Evolutionary conservation across 2,329 filamentous ascomycete genomes (phyloP).

Genomic region (Monilinia vaccinii-corymbosi): DNA sequence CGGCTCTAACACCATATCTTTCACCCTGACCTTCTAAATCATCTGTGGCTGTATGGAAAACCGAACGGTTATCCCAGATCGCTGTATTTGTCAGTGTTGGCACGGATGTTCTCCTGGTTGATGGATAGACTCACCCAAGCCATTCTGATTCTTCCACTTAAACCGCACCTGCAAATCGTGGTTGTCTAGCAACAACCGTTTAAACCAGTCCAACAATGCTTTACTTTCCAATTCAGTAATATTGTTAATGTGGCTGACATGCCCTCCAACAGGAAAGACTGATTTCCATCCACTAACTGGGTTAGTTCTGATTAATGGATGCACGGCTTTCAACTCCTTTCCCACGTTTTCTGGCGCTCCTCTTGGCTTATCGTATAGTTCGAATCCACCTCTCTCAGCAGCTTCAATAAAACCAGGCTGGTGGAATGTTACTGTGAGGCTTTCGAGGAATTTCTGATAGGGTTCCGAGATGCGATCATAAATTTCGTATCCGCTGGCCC

Average conservation of each 20-base stretch:
- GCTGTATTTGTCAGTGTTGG: slow-evolving; percentile 21
- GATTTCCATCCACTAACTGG: slow-evolving; percentile 50
- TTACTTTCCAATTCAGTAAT: slow-evolving; percentile 40
- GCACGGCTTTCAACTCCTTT: slow-evolving; percentile 38
- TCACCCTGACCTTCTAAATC: slow-evolving; percentile 42
- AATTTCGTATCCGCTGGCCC: slow-evolving; percentile 58
- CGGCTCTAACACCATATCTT: slow-evolving; percentile 38
- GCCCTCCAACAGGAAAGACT: slow-evolving; percentile 43
- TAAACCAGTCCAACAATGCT: slow-evolving; percentile 43
- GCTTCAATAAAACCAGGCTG: slow-evolving; percentile 42
- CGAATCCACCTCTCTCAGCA: slow-evolving; percentile 37
- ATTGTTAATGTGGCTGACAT: slow-evolving; percentile 42
- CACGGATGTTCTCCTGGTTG: no score
- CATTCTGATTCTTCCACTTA: slow-evolving; percentile 30
- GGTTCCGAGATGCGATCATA: slow-evolving; percentile 53
- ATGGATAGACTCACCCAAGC: slow-evolving; percentile 18
- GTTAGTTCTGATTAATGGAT: slow-evolving; percentile 48
- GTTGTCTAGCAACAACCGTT: slow-evolving; percentile 42
- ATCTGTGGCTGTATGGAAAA: slow-evolving; percentile 45
- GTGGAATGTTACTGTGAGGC: slow-evolving; percentile 45
- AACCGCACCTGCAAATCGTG: slow-evolving; percentile 45
- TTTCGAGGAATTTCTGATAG: slow-evolving; percentile 49
- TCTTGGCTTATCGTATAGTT: slow-evolving; percentile 36
- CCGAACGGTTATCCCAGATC: slow-evolving; percentile 50
- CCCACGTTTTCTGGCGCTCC: slow-evolving; percentile 44